Evolutionary conservation across 805 yeast genomes (phyloP).

Genomic region (Metschnikowia reukaufii): DNA sequence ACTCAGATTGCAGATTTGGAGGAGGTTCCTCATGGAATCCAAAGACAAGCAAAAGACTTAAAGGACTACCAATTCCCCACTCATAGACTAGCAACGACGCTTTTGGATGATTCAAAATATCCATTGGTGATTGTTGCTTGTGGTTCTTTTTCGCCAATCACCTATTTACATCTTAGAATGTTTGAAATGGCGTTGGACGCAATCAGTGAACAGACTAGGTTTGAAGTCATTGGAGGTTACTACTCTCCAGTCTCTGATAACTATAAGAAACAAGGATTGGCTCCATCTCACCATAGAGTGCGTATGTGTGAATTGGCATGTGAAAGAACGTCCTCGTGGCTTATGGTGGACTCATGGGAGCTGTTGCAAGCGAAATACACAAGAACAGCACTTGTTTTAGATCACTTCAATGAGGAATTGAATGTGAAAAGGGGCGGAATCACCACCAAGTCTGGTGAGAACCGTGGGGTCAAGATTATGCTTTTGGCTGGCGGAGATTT

Average conservation of each 20-base stretch:
- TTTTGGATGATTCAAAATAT: constrained; percentile 72
- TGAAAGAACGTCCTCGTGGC: constrained; percentile 94
- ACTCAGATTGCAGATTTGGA: constrained; percentile 88
- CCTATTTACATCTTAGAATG: constrained; percentile 93
- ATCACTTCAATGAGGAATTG: constrained; percentile 94
- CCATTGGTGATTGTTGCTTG: constrained; percentile 96
- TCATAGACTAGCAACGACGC: constrained; percentile 71
- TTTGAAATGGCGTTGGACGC: constrained; percentile 98
- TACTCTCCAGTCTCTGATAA: constrained; percentile 94
- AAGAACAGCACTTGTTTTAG: constrained; percentile 91
- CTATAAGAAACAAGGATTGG: constrained; percentile 90
- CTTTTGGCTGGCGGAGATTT: constrained; percentile 96
- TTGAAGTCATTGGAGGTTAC: constrained; percentile 95
- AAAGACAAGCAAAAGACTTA: constrained; percentile 76
- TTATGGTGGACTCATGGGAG: constrained; percentile 99
- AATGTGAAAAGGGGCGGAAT: constrained; percentile 90
- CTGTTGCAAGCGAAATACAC: constrained; percentile 87
- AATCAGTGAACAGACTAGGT: constrained; percentile 84
- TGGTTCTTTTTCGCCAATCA: constrained; percentile 95
- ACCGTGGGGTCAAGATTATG: constrained; percentile 90
- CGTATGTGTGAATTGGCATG: constrained; percentile 98
- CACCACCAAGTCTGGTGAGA: constrained; percentile 52
- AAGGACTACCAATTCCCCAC: constrained; percentile 79
- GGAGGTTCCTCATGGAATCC: constrained; percentile 94
- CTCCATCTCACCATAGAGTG: constrained; percentile 85